phyloP scores from a whole-genome alignment of 2,329 filamentous ascomycete genomes.

The Gliomastix tumulicola region DNA sequence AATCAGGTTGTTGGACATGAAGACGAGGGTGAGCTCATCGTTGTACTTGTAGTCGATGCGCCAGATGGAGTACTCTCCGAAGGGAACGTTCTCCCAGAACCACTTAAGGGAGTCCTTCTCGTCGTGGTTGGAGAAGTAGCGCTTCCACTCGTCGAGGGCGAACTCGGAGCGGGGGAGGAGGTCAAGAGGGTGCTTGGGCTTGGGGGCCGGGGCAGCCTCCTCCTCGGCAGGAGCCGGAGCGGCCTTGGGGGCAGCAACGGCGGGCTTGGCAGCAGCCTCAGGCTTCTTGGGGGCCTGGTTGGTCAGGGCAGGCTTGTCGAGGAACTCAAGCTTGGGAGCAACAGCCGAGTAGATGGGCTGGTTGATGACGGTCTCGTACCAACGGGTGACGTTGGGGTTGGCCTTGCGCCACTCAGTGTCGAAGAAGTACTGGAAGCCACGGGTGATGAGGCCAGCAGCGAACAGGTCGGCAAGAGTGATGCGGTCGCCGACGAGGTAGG shows the following conservation, averaged over 20 bases:
- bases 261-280: slow-evolving; percentile 38
- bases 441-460: slow-evolving; percentile 67
- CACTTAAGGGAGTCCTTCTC: slow-evolving; percentile 81
- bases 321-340: slow-evolving; percentile 66
- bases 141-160: slow-evolving; percentile 95
- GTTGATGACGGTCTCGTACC: slow-evolving; percentile 92
- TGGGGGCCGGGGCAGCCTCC: slow-evolving; percentile 55
- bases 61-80: slow-evolving; percentile 95
- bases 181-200: slow-evolving; percentile 96
- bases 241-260: slow-evolving; percentile 56
- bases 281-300: slow-evolving; percentile 72
- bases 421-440: slow-evolving; percentile 91
- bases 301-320: slow-evolving; percentile 72
- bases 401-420: slow-evolving; percentile 80
- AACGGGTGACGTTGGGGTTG: slow-evolving; percentile 83
- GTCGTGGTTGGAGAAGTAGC: slow-evolving; percentile 95
- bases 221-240: slow-evolving; percentile 26
- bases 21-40: slow-evolving; percentile 90
- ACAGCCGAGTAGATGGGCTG: slow-evolving; percentile 86
- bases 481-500: slow-evolving; percentile 95
- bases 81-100: slow-evolving; percentile 97
- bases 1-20: slow-evolving; percentile 99
- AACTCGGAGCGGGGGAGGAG: slow-evolving; percentile 72
- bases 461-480: slow-evolving; percentile 96
- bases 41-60: slow-evolving; percentile 98